A percentile compares a stretch with the other conserved stretches of the same genome.
These are phyloP conservation scores for Talaromyces sp. DNA, from an alignment of 2,329 filamentous ascomycete species.

Conservation along the genomic window DNA sequence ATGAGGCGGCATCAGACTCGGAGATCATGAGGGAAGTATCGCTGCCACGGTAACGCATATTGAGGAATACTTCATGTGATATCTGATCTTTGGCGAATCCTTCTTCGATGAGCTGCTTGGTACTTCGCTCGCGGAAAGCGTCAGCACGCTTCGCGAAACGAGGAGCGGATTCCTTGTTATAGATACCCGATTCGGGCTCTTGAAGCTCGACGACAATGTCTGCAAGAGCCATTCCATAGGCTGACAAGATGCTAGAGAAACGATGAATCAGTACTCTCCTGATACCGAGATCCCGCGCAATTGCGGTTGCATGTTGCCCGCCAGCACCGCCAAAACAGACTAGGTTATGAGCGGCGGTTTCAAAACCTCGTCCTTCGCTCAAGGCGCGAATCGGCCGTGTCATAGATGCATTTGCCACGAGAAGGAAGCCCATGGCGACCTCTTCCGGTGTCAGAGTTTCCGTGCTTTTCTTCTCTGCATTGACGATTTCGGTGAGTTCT, in stretches of 20 bases:
- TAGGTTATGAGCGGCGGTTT: slow-evolving; percentile 25
- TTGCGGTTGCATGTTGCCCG: slow-evolving; percentile 39
- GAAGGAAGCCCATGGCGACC: slow-evolving; percentile 22
- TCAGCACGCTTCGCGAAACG: slow-evolving; percentile 26
- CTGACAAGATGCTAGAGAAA: slow-evolving; percentile 40
- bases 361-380: slow-evolving; percentile 25
- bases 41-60: slow-evolving; percentile 43
- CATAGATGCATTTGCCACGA: slow-evolving; percentile 23
- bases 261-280: slow-evolving; percentile 41
- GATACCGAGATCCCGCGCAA: slow-evolving; percentile 41
- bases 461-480: slow-evolving; percentile 27
- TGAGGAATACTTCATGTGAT: slow-evolving; percentile 34
- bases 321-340: slow-evolving; percentile 31
- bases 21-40: slow-evolving; percentile 42
- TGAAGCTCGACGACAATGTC: slow-evolving; percentile 37
- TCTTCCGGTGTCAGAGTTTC: slow-evolving; percentile 24
- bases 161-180: slow-evolving; percentile 16
- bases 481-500: slow-evolving; percentile 42
- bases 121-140: slow-evolving; percentile 26
- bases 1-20: slow-evolving; percentile 32
- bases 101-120: slow-evolving; percentile 29
- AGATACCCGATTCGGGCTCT: slow-evolving; percentile 28
- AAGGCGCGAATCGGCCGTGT: slow-evolving; percentile 22
- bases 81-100: slow-evolving; percentile 35
- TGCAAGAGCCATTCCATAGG: slow-evolving; percentile 43